Evolutionary conservation across 1,284 basidiomycete genomes (phyloP).

Genomic region (Moesziomyces parantarcticus): DNA sequence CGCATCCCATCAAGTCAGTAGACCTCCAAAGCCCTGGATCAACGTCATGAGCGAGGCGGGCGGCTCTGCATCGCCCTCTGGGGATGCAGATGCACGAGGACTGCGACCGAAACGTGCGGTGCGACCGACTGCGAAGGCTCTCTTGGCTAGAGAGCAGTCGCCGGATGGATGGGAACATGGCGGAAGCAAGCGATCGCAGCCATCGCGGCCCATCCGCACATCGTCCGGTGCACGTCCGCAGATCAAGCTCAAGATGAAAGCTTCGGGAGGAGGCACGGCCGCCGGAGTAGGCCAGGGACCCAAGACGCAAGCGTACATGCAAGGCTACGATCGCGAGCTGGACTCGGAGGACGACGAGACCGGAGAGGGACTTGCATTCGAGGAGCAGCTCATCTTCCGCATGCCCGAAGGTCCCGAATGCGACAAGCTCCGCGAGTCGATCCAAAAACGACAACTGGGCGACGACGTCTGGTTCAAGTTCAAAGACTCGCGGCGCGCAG

Average conservation of each 20-base stretch:
- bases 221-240: slow-evolving; percentile 44
- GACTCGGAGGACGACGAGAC: slow-evolving; percentile 91
- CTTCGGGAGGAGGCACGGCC: slow-evolving; percentile 40
- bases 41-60: slow-evolving; percentile 32
- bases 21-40: too few species aligned
- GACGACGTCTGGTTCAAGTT: slow-evolving; percentile 96
- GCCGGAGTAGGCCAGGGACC: slow-evolving; percentile 50
- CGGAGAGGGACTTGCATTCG: slow-evolving; percentile 77
- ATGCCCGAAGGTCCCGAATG: slow-evolving; percentile 81
- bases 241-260: slow-evolving; percentile 54
- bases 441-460: slow-evolving; percentile 78
- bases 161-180: slow-evolving; percentile 51
- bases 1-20: background rate
- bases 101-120: slow-evolving; percentile 40
- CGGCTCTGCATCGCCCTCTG: slow-evolving; percentile 28
- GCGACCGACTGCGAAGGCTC: slow-evolving; percentile 42
- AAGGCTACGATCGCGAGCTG: slow-evolving; percentile 80
- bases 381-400: slow-evolving; percentile 95
- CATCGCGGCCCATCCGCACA: slow-evolving; percentile 37
- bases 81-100: slow-evolving; percentile 11
- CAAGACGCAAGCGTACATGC: slow-evolving; percentile 67
- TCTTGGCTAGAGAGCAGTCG: slow-evolving; percentile 46
- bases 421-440: slow-evolving; percentile 71
- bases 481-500: slow-evolving; percentile 91
- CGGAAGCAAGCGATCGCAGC: slow-evolving; percentile 20